Base-by-base conservation (phyloP, 371 early-diverging fungal genomes). In the Chytridiales sp. region DNA sequence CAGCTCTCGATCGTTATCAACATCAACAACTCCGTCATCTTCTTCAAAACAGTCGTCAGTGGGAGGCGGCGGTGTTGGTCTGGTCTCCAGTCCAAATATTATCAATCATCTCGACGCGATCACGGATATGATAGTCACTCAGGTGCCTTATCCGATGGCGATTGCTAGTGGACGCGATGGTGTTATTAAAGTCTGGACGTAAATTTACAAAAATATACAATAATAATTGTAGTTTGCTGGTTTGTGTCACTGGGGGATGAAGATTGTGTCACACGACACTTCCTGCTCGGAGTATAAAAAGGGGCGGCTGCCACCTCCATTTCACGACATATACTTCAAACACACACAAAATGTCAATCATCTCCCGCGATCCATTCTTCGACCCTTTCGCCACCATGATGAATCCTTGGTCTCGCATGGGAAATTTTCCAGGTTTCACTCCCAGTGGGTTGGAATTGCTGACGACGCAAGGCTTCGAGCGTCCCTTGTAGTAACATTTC, bases 141-240 rank as follows among this genome's bases (percentile, higher is more conserved):
- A 85, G 56, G 66, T 84, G 38, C 90, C 93, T 0, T 87, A 85
- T 64, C 87, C 87, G 39, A 85, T 90, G 85, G 64, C 90, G 13
- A 85, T 92, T 22, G 82, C 84, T 52, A 85, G 82, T n/a, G 87
- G 88, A 52, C 73, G 89, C 34, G 90, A 91, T 69, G 93, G 93
- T 22, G 84, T 88, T 24, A 83, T 92, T 38, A 90, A 90, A 55
- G 85, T 91, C 8, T 70, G 64, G 66, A 66, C 19, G 1, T 59
- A 48, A 49, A 1, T 24, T 2, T 47, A 39, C 9, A n/a, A 39
- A 13, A 39, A 39, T 13, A 39, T 39, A 39, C 39, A 39, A 39
- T 39, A 13, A 13, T n/a, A 39, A 13, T 39, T 39, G n/a, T 39
- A 13, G 13, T 13, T 39, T 39, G 13, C 9, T 9, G 39, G 13